Conservation (phyloP, 331 rosid genomes). For the Telfairia occidentalis region DNA sequence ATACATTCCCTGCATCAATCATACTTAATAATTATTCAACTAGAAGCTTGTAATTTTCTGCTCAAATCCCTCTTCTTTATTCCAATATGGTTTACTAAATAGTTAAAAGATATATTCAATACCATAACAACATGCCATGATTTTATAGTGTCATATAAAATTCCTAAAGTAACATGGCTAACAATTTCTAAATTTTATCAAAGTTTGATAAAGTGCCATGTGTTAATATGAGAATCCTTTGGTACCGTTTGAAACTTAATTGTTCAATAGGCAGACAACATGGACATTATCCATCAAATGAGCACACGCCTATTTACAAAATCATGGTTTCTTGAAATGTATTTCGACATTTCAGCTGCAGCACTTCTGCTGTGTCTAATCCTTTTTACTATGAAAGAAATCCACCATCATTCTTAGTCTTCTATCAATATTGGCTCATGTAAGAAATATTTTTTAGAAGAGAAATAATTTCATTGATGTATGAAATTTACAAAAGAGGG, state of each 20-base stretch:
- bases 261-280: neutral
- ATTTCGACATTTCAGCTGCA: neutral
- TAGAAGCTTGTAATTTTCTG: constrained; percentile 5
- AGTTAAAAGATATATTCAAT: neutral
- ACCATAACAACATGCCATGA: neutral
- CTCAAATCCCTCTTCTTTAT: neutral
- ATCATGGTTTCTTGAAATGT: neutral
- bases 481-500: too few species aligned
- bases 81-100: neutral
- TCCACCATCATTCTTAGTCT: neutral
- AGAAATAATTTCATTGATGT: too few species aligned
- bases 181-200: neutral
- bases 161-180: neutral
- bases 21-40: constrained; percentile 9
- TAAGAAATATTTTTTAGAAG: too few species aligned
- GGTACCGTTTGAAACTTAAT: neutral
- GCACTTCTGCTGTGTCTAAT: neutral
- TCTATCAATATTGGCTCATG: neutral
- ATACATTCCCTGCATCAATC: constrained; percentile 59
- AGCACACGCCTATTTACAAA: neutral
- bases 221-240: neutral
- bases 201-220: neutral
- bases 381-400: neutral
- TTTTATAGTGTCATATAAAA: neutral
- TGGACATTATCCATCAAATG: neutral